Evolutionary conservation across 1,284 basidiomycete genomes (phyloP).

Genomic region (Hortiboletus rubellus): DNA sequence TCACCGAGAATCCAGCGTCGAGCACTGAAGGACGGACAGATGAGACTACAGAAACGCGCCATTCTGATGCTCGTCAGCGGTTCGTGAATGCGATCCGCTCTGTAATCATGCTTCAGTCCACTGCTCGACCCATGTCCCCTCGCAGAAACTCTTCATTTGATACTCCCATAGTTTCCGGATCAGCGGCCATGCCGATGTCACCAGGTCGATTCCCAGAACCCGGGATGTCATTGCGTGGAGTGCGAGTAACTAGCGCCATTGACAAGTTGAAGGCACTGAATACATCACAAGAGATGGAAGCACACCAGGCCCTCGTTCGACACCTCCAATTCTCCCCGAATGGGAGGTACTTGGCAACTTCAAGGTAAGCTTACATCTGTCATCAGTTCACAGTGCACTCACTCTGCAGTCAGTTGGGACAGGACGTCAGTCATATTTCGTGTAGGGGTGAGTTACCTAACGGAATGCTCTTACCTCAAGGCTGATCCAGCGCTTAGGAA

Average conservation of each 20-base stretch:
- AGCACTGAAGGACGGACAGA: conserved; percentile 32
- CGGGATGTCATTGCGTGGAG: conserved; percentile 46
- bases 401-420: conserved; percentile 60
- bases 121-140: conserved; percentile 33
- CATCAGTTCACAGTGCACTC: conserved; percentile 2
- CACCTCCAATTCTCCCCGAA: conserved; percentile 44
- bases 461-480: conserved; percentile 9
- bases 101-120: conserved; percentile 48
- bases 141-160: conserved; percentile 33
- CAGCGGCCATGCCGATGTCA: conserved; percentile 30
- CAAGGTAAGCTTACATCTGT: conserved; percentile 23
- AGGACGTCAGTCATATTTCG: conserved; percentile 72
- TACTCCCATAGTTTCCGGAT: conserved; percentile 27
- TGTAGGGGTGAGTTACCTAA: conserved; percentile 52
- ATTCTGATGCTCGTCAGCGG: conserved; percentile 36
- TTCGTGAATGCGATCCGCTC: conserved; percentile 47
- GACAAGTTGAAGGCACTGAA: conserved; percentile 59
- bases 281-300: conserved; percentile 51
- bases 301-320: conserved; percentile 39
- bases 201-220: conserved; percentile 41
- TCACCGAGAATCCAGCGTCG: conserved; percentile 32
- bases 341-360: conserved; percentile 41
- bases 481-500: conserved; percentile 41
- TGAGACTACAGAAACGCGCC: conserved; percentile 26
- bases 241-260: conserved; percentile 54